A percentile compares a stretch with the other conserved stretches of the same genome.
These are phyloP conservation scores for Populus hybrid DNA, from an alignment of 441 rosid species.

Conservation along the genomic window DNA sequence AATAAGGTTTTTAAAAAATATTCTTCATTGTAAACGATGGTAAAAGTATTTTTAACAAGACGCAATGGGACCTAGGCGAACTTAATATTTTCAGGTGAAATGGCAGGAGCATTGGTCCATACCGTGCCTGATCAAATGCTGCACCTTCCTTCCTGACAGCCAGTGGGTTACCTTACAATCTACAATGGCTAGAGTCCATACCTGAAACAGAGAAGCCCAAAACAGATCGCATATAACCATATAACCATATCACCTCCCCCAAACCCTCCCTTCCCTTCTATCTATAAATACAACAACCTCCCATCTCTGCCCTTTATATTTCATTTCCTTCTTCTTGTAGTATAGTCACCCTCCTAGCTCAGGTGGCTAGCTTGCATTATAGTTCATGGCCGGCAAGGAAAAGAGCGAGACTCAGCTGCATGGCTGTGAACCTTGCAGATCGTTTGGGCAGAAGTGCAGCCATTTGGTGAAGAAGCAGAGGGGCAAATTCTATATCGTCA, in stretches of 20 bases:
- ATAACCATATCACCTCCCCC: conserved; percentile 15
- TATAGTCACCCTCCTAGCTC: neutral
- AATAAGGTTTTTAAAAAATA: too few species aligned
- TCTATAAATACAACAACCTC: conserved; percentile 12
- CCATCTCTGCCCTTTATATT: conserved; percentile 3
- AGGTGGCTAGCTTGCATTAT: neutral
- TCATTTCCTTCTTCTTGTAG: conserved; percentile 3
- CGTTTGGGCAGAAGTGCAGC: conserved; percentile 82
- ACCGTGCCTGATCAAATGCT: conserved; percentile 19
- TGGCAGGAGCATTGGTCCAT: conserved; percentile 25
- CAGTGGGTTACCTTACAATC: conserved; percentile 19
- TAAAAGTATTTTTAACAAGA: neutral
- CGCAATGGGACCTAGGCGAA: conserved; percentile 9
- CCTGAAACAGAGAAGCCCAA: conserved; percentile 8
- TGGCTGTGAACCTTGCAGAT: conserved; percentile 60
- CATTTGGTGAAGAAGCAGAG: conserved; percentile 81
- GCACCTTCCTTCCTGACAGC: conserved; percentile 23
- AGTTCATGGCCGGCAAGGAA: conserved; percentile 32
- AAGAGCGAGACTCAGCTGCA: conserved; percentile 19
- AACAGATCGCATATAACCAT: neutral
- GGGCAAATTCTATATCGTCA: conserved; percentile 78
- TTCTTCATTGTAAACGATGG: neutral
- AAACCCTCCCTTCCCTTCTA: conserved; percentile 2
- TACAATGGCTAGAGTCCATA: conserved; percentile 23
- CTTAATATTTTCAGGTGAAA: conserved; percentile 12